phyloP scores from a whole-genome alignment of 108 stramenopile genomes.

The Parietichytrium sp. region DNA sequence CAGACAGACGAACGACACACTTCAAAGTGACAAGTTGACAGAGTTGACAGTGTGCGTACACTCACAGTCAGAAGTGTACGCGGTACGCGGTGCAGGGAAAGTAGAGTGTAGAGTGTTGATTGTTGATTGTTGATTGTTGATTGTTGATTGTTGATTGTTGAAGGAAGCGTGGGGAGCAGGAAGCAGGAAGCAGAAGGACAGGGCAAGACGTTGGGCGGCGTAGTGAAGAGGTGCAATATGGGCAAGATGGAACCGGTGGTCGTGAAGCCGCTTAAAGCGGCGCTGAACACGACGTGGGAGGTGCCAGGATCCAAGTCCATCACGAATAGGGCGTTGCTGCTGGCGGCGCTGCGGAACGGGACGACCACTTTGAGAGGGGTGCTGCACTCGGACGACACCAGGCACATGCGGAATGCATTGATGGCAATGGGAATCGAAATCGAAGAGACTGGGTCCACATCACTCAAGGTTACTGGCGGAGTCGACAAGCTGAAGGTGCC shows the following conservation, averaged over 20 bases:
- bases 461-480: slow-evolving; percentile 7
- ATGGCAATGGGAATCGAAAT: not conserved
- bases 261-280: slow-evolving; percentile 1
- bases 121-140: no score
- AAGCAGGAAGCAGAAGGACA: no score
- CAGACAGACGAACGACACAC: no score
- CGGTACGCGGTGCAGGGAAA: no score
- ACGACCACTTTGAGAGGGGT: not conserved
- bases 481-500: not conserved
- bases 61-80: no score
- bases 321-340: slow-evolving; percentile 40
- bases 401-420: slow-evolving; percentile 39
- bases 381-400: slow-evolving; percentile 43
- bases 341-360: slow-evolving; percentile 24
- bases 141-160: no score
- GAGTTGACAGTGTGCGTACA: no score
- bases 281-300: not conserved
- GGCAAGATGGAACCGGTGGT: not conserved
- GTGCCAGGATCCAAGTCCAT: slow-evolving; percentile 42
- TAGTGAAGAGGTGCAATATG: no score
- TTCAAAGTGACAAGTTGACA: no score
- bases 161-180: no score
- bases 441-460: not conserved
- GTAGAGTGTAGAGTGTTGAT: no score
- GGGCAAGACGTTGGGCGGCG: no score